These are phyloP conservation scores for Lasiodiplodia sp. DNA, from an alignment of 2,329 filamentous ascomycete genomes.

Conservation along the genomic window DNA sequence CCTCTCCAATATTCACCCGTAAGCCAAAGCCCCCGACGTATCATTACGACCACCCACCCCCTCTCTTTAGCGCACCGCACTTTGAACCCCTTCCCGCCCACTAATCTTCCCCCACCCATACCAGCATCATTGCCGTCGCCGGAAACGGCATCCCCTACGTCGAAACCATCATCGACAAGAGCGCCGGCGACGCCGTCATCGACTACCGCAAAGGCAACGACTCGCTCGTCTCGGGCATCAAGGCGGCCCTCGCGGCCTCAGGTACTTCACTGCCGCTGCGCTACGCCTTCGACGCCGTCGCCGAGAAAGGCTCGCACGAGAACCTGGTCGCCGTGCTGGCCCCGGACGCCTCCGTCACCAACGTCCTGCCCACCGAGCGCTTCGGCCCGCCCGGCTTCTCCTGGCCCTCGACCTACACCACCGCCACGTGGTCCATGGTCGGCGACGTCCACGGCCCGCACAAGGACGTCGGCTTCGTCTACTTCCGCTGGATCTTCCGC, in stretches of 20 bases:
- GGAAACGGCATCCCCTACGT: conserved; percentile 49
- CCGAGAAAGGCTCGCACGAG: conserved; percentile 58
- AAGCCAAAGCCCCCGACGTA: not conserved
- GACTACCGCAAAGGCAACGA: conserved; percentile 65
- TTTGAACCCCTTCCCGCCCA: not conserved
- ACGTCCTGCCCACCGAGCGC: conserved; percentile 49
- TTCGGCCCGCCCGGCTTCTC: conserved; percentile 41
- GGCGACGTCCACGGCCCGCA: conserved; percentile 39
- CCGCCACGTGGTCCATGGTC: conserved; percentile 47
- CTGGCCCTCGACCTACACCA: conserved; percentile 50
- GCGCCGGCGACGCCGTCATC: conserved; percentile 53
- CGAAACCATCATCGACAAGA: conserved; percentile 46
- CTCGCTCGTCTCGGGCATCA: conserved; percentile 56
- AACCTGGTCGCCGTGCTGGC: conserved; percentile 51
- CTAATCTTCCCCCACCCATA: not conserved
- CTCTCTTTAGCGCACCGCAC: not conserved
- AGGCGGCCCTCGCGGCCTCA: conserved; percentile 45
- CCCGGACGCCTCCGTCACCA: conserved; percentile 42
- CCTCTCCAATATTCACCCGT: conserved; percentile 49
- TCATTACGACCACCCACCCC: not conserved
- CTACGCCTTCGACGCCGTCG: conserved; percentile 66
- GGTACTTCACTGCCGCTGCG: conserved; percentile 44
- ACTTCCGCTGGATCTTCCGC: conserved; percentile 53
- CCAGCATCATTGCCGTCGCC: conserved; percentile 49
- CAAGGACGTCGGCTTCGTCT: conserved; percentile 55